phyloP scores from a whole-genome alignment of 805 yeast species.

The Dipodascopsis tothii region DNA sequence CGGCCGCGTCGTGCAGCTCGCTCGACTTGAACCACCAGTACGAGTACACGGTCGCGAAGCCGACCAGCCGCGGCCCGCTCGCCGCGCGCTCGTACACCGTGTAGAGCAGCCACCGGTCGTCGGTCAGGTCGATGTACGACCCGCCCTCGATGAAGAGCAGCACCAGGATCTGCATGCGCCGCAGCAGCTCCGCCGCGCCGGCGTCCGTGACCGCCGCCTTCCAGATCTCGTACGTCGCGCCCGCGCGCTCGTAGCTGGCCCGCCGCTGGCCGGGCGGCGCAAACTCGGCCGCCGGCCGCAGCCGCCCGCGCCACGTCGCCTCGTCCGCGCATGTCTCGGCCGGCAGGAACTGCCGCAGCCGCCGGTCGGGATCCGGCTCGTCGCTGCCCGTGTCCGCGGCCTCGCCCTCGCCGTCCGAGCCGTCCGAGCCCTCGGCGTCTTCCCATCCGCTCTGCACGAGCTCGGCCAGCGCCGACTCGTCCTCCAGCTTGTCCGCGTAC shows the following conservation, averaged over 20 bases:
- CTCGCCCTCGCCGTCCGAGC: constrained; percentile 2
- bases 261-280: constrained; percentile 28
- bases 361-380: constrained; percentile 44
- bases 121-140: constrained; percentile 69
- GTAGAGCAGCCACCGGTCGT: constrained; percentile 74
- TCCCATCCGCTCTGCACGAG: constrained; percentile 8
- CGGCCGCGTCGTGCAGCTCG: constrained; percentile 40
- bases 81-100: constrained; percentile 36
- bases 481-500: constrained; percentile 43
- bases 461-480: constrained; percentile 6
- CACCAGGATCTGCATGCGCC: constrained; percentile 69
- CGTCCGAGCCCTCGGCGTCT: constrained; percentile 2
- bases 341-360: constrained; percentile 55
- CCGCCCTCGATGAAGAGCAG: constrained; percentile 90
- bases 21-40: constrained; percentile 69
- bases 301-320: constrained; percentile 43
- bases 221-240: constrained; percentile 45
- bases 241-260: constrained; percentile 32
- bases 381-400: constrained; percentile 8
- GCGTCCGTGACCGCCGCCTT: constrained; percentile 40
- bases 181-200: constrained; percentile 47
- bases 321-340: constrained; percentile 52
- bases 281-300: constrained; percentile 7
- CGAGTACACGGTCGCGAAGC: constrained; percentile 75
- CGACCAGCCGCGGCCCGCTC: constrained; percentile 45